Evolutionary conservation across 2,329 filamentous ascomycete genomes (phyloP).

Genomic region (Diaporthe destruens): DNA sequence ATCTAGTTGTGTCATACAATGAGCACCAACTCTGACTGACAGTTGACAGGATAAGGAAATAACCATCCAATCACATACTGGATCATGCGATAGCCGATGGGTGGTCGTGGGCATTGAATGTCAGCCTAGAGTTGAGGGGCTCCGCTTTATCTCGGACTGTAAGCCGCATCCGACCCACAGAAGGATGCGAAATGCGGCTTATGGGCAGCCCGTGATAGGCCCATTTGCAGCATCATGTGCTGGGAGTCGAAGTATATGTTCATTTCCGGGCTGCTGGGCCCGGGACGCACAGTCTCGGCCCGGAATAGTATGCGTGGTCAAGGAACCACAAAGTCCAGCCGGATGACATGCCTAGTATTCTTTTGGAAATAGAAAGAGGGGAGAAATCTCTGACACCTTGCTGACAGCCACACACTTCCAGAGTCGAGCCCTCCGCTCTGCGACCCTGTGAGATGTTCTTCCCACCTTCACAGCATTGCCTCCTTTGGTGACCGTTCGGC

Average conservation of each 20-base stretch:
- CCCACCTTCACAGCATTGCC: background rate
- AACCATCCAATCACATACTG: background rate
- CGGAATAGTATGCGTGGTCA: background rate
- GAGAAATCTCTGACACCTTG: background rate
- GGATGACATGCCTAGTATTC: slow-evolving; percentile 26
- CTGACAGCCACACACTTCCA: background rate
- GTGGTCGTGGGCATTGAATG: background rate
- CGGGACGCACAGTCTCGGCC: slow-evolving; percentile 1
- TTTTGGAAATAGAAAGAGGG: slow-evolving; percentile 7
- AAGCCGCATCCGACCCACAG: slow-evolving; percentile 27
- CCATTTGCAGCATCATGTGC: slow-evolving; percentile 15
- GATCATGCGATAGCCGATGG: background rate
- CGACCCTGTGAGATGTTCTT: slow-evolving; percentile 4
- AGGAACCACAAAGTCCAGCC: background rate
- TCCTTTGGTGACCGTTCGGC: background rate
- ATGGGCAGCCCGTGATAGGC: slow-evolving; percentile 12
- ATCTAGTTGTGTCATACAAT: background rate
- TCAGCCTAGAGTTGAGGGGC: slow-evolving; percentile 15
- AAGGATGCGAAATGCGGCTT: slow-evolving; percentile 17
- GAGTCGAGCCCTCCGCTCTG: background rate
- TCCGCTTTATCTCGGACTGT: slow-evolving; percentile 27
- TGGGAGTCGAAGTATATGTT: slow-evolving; percentile 7
- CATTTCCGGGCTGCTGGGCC: slow-evolving; percentile 20
- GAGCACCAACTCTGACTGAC: background rate
- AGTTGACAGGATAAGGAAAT: background rate